Evolutionary conservation across 257 asterid species (phyloP).

Genomic region (Gynochthodes officinalis): DNA sequence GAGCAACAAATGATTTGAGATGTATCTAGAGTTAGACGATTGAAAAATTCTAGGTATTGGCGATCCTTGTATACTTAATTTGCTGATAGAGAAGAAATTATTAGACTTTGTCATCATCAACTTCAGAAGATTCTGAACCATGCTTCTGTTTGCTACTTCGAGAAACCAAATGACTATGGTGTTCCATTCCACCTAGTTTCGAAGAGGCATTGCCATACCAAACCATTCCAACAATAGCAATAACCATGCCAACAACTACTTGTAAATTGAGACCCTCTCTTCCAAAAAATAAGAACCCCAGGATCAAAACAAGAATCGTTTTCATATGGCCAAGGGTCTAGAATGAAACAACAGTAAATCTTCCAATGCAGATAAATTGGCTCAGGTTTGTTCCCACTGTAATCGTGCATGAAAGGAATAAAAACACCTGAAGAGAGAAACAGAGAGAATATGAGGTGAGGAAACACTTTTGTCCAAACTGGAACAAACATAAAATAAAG

Average conservation of each 20-base stretch:
- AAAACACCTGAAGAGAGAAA: conserved; percentile 51
- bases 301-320: conserved; percentile 81
- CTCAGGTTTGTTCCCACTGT: conserved; percentile 93
- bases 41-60: conserved; percentile 35
- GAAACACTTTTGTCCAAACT: neutral
- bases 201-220: conserved; percentile 96
- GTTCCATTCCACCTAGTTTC: conserved; percentile 90
- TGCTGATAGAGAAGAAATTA: conserved; percentile 27
- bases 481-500: neutral
- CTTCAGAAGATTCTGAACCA: conserved; percentile 63
- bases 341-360: conserved; percentile 93
- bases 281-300: conserved; percentile 83
- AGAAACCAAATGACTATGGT: conserved; percentile 48
- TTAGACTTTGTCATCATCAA: conserved; percentile 70
- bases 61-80: conserved; percentile 40
- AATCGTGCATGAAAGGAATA: conserved; percentile 73
- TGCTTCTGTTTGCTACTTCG: conserved; percentile 50
- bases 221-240: conserved; percentile 83
- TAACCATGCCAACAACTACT: conserved; percentile 82
- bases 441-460: neutral
- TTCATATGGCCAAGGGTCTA: conserved; percentile 97
- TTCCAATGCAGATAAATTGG: conserved; percentile 95
- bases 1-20: conserved; percentile 23
- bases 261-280: conserved; percentile 86
- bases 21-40: conserved; percentile 44